Conservation (phyloP, 2,329 filamentous ascomycete species). For the Dryadomyces quercus-mongolicae region DNA sequence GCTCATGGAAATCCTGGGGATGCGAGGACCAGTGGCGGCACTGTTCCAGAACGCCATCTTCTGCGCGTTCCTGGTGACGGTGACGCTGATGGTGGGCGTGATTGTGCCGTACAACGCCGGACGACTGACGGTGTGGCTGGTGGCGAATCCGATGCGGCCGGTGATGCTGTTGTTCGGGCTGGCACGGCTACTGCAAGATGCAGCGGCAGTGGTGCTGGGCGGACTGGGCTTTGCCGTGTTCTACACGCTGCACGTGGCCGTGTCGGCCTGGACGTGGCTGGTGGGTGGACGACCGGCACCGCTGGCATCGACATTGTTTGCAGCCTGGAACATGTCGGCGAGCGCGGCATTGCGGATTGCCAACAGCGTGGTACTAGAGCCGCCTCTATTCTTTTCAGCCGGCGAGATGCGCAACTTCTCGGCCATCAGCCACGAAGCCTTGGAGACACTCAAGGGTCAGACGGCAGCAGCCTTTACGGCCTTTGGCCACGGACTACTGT, state of each 20-base stretch:
- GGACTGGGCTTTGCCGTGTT: conserved; percentile 28
- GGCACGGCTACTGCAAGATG: conserved; percentile 71
- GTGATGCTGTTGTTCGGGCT: conserved; percentile 59
- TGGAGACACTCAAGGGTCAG: conserved; percentile 46
- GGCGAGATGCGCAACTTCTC: conserved; percentile 67
- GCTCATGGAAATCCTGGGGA: conserved; percentile 88
- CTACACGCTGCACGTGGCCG: conserved; percentile 25
- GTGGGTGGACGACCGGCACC: conserved; percentile 8
- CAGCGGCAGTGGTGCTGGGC: conserved; percentile 53
- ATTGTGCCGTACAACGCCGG: conserved; percentile 90
- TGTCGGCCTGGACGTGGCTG: conserved; percentile 23
- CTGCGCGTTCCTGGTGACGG: conserved; percentile 77
- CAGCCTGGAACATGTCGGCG: conserved; percentile 28
- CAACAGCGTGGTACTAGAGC: conserved; percentile 36
- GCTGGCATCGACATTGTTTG: conserved; percentile 11
- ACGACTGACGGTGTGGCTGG: conserved; percentile 65
- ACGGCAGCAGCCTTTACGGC: conserved; percentile 28
- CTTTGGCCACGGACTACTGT: conserved; percentile 18
- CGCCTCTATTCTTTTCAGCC: conserved; percentile 35
- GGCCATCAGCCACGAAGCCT: conserved; percentile 59
- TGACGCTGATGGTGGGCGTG: conserved; percentile 74
- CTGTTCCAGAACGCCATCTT: conserved; percentile 93
- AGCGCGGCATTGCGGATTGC: conserved; percentile 34
- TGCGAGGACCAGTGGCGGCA: conserved; percentile 83
- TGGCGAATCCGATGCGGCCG: conserved; percentile 70